These are phyloP conservation scores for Paecilomyces dactylethromorphus DNA, from an alignment of 2,329 filamentous ascomycete species.

Conservation along the genomic window DNA sequence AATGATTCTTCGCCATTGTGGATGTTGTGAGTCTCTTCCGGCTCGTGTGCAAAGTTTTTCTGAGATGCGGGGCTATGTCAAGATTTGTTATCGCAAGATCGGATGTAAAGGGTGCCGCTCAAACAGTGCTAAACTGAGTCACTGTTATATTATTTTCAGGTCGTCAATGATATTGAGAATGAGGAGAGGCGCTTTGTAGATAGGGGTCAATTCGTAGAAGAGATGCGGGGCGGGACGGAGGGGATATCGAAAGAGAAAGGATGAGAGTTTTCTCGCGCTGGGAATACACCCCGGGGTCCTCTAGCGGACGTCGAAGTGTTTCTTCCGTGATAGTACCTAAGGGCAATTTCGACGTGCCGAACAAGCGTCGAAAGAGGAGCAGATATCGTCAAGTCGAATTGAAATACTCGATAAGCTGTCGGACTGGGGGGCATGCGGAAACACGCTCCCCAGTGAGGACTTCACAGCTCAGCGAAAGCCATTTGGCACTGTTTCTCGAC, in stretches of 20 bases:
- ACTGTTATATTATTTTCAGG: neutral
- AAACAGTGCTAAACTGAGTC: neutral
- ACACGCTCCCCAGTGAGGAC: constrained; percentile 68
- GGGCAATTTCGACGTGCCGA: constrained; percentile 57
- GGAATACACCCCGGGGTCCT: constrained; percentile 32
- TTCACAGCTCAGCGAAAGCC: constrained; percentile 90
- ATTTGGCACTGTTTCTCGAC: constrained; percentile 68
- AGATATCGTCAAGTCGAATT: constrained; percentile 49
- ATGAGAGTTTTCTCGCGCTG: constrained; percentile 9
- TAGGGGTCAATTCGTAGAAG: constrained; percentile 4
- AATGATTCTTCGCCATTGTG: constrained; percentile 11
- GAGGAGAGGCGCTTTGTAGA: neutral
- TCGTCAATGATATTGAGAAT: neutral
- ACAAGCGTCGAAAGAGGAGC: constrained; percentile 46
- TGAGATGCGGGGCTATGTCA: neutral
- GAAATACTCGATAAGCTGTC: constrained; percentile 72
- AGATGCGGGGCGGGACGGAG: constrained; percentile 8
- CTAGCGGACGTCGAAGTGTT: constrained; percentile 28
- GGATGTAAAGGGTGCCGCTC: neutral
- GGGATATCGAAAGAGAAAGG: constrained; percentile 7
- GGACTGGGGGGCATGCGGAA: constrained; percentile 65
- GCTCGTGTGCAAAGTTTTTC: neutral
- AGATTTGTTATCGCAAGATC: neutral
- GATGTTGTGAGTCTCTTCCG: neutral
- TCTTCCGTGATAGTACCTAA: constrained; percentile 32